Evolutionary conservation across 345 rosid genomes (phyloP), one percentile per base, ranked within the genome.

Genomic region (Euphorbia tirucalli): DNA sequence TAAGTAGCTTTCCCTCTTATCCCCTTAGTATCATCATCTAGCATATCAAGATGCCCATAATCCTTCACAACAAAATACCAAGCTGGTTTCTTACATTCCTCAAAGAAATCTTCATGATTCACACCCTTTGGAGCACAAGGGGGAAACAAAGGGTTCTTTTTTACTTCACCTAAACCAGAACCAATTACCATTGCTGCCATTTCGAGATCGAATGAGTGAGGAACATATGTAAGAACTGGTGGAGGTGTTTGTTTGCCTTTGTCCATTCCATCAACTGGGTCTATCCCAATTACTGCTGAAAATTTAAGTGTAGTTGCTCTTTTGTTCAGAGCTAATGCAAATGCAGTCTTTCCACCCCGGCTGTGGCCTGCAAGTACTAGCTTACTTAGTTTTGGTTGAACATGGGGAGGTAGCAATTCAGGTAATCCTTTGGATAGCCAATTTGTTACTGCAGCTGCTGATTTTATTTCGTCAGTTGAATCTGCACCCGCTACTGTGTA

Each of bases 291-390:
- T 37, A 93, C 58, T 59, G 92, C 86, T 25, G 83, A 81, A 71
- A 88, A 87, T 48, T 79, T 87, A 35, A 89, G 21, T 2, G 71
- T 9, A 18, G 89, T 76, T 9, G 83, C 59, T 13, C 58, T 65
- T 70, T 86, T 88, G 57, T 58, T 50, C 1, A 93, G 72, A 54
- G 98, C 93, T 0, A 86, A 73, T 0, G 87, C 96, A 35, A 90
- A 94, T 2, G 97, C 97, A 7, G 88, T 74, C 75, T 92, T 94
- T 76, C 98, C 96, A 0, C 98, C 97, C 0, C 96, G 87, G 76
- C 96, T 90, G 74, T 94, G 98, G 69, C 97, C 97, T 1, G 96
- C 85, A 11, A 90, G 87, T 60, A 72, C 88, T 19, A 87, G 79
- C 72, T 89, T 94, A 70, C 71, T 65, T 32, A 89, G 77, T 69